phyloP scores from a whole-genome alignment of 2,329 filamentous ascomycete species.

The Cercospora sojina region DNA sequence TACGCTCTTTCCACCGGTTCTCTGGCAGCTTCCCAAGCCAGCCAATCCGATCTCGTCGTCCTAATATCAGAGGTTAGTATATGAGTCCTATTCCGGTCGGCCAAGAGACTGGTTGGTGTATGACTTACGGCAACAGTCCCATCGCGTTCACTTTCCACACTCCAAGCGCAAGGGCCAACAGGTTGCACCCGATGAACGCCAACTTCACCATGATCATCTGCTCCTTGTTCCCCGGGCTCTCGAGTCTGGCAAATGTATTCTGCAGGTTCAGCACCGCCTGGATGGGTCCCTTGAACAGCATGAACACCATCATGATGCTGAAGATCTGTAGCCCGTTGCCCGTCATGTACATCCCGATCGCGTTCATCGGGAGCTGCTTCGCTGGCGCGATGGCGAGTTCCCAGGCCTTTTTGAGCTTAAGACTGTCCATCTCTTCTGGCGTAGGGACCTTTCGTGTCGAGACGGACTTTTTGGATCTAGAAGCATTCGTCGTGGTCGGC shows the following conservation, averaged over 20 bases:
- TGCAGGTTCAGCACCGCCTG: slow-evolving; percentile 80
- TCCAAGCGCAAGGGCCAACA: slow-evolving; percentile 78
- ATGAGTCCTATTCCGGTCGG: background rate
- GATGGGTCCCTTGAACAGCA: slow-evolving; percentile 96
- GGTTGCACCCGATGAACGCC: slow-evolving; percentile 83
- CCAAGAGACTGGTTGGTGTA: background rate
- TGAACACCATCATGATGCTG: slow-evolving; percentile 99
- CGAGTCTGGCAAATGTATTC: slow-evolving; percentile 85
- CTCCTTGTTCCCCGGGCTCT: slow-evolving; percentile 72
- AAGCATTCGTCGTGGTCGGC: slow-evolving; percentile 28
- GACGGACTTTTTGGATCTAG: slow-evolving; percentile 26
- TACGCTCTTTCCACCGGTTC: slow-evolving; percentile 63
- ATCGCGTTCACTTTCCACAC: slow-evolving; percentile 97
- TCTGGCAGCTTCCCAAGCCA: slow-evolving; percentile 86
- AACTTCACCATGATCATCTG: slow-evolving; percentile 81
- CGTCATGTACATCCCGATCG: slow-evolving; percentile 99
- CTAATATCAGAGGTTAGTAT: slow-evolving; percentile 48
- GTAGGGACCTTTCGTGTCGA: slow-evolving; percentile 64
- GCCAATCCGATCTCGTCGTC: slow-evolving; percentile 94
- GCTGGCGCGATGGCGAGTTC: slow-evolving; percentile 90
- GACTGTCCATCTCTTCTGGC: slow-evolving; percentile 82
- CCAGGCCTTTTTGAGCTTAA: slow-evolving; percentile 99
- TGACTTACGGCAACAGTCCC: slow-evolving; percentile 82
- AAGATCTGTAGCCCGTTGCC: slow-evolving; percentile 98
- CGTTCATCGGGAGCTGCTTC: slow-evolving; percentile 96